Evolutionary conservation across 805 yeast species (phyloP), one percentile per base, ranked within the genome.

Genomic region (Ogataea trehaloabstinens): DNA sequence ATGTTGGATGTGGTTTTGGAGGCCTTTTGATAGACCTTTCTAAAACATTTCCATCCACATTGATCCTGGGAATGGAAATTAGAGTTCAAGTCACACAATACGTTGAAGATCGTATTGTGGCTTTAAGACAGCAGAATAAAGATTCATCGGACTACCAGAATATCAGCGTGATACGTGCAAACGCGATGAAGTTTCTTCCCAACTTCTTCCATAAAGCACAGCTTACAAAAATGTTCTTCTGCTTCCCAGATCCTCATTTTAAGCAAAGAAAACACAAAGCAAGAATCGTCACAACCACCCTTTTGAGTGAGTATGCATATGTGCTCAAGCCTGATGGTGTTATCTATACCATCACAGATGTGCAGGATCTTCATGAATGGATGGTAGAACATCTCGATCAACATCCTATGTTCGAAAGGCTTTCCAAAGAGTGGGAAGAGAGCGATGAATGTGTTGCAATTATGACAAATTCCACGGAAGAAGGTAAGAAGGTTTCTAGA

Each of bases 231-330:
- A 86, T 93, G 76, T 93, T 93, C 67, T 93, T 93, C 69, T 93
- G 99, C 63, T 93, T 93, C 75, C 99, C 99, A n/a, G 99, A 93
- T 64, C 99, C 99, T 6, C 99, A 93, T 63, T 93, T 93, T 72
- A 93, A 93, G 61, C 95, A 88, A 64, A 75, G 98, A 58, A 93
- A 93, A 60, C 99, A 93, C 66, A 93, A 93, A 72, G 97, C 97
- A 5, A 76, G 99, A 68, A 93, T 93, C 56, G 78, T 93, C 49
- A 90, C 99, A 38, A 82, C 80, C 49, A 91, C 98, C 2, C 68
- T 93, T 45, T 70, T 89, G 39, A 76, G 91, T 20, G 99, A 93
- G 63, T 93, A 93, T 60, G 98, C 99, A 3, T 93, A 78, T 57
- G 93, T 84, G 5, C 69, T 93, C 52, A 78, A 71, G 52, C 95